phyloP scores from a whole-genome alignment of 176 grass and related monocot species.

The Puccinellia tenuiflora region DNA sequence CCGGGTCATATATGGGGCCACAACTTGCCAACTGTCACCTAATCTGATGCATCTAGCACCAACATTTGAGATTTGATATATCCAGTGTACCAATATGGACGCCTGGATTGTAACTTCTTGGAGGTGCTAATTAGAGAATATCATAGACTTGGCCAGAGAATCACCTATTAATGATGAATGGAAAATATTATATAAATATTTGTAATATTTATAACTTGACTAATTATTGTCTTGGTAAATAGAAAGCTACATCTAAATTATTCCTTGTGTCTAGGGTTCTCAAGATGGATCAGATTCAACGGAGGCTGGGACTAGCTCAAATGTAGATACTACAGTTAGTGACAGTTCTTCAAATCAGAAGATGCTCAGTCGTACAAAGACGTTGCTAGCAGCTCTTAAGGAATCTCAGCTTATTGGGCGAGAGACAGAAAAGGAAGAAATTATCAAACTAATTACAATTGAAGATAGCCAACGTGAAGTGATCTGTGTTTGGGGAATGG shows the following conservation, averaged over 20 bases:
- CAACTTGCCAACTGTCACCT: too few relatives aligned
- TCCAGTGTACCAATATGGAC: too few relatives aligned
- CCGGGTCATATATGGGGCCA: too few relatives aligned
- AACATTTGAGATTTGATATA: too few relatives aligned
- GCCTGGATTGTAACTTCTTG: too few relatives aligned
- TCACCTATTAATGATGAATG: not conserved
- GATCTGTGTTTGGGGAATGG: constrained; percentile 23
- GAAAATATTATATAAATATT: not conserved
- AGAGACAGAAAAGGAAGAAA: not conserved
- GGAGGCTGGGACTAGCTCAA: not conserved
- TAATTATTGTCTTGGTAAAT: too few relatives aligned
- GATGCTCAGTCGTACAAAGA: not conserved
- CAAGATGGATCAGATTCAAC: not conserved
- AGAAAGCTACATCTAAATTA: not conserved
- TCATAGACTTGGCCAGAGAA: not conserved
- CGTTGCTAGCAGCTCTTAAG: not conserved
- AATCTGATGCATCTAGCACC: too few relatives aligned
- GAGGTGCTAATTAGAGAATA: not conserved
- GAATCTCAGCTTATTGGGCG: constrained; percentile 8
- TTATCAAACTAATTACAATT: not conserved
- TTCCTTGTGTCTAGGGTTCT: not conserved
- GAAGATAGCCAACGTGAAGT: not conserved
- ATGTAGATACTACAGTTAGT: not conserved
- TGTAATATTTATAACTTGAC: not conserved
- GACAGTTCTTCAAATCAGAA: not conserved